Conservation (phyloP, 371 early-diverging fungal species). For the Apophysomyces elegans region DNA sequence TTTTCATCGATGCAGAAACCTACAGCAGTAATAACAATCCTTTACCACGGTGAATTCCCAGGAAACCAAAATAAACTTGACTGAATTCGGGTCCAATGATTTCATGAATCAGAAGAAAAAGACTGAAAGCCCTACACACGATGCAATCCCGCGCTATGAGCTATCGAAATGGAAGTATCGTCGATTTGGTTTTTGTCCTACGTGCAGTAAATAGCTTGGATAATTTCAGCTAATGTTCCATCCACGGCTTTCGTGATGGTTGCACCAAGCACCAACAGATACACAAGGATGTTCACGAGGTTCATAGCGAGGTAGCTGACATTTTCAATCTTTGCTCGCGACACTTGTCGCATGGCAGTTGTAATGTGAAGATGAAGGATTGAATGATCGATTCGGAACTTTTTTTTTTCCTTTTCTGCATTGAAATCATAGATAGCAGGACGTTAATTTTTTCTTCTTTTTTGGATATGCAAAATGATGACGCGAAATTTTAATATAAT, state of each 20-base stretch:
- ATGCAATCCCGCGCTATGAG: no score
- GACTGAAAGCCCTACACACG: constrained; percentile 23
- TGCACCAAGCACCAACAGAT: constrained; percentile 35
- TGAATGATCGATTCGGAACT: background rate
- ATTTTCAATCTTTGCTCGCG: constrained; percentile 44
- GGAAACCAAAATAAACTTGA: constrained; percentile 42
- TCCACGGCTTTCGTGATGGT: constrained; percentile 40
- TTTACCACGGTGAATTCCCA: constrained; percentile 38
- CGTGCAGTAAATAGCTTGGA: constrained; percentile 46
- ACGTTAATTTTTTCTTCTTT: background rate
- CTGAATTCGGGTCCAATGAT: constrained; percentile 27
- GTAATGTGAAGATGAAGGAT: constrained; percentile 10
- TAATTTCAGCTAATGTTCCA: constrained; percentile 39
- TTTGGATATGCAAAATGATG: constrained; percentile 7
- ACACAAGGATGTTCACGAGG: constrained; percentile 29
- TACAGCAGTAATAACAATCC: constrained; percentile 44
- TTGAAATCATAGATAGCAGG: background rate
- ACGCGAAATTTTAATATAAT: constrained; percentile 1
- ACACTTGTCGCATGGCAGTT: constrained; percentile 19
- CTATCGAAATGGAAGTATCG: background rate
- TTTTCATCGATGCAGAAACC: constrained; percentile 8
- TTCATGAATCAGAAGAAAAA: constrained; percentile 36
- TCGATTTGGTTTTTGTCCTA: constrained; percentile 15
- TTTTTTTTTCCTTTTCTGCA: background rate
- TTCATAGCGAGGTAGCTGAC: constrained; percentile 33